Conservation (phyloP, 176 grass and related monocot genomes). For the Triticum timopheevii region DNA sequence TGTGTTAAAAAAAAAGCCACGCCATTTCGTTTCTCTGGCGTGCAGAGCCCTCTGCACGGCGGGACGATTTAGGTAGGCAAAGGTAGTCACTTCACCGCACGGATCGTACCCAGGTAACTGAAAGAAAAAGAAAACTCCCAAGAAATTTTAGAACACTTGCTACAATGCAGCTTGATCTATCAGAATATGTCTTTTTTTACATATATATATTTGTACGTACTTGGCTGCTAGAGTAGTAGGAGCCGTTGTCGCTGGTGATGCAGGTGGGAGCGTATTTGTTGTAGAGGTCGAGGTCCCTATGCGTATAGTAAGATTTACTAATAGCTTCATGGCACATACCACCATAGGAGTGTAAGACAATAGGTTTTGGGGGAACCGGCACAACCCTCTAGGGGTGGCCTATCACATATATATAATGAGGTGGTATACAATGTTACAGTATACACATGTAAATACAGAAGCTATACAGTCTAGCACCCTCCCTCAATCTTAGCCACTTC, state of each 20-base stretch:
- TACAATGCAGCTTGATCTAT: background rate
- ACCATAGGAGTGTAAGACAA: background rate
- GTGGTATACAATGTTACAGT: too few relatives aligned
- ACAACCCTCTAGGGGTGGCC: too few relatives aligned
- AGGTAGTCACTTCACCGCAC: background rate
- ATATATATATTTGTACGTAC: background rate
- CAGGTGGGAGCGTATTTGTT: background rate
- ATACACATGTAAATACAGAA: too few relatives aligned
- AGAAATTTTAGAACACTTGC: background rate
- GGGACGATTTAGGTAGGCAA: background rate
- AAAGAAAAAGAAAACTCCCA: background rate
- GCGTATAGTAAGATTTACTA: too few relatives aligned
- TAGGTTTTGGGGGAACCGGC: too few relatives aligned
- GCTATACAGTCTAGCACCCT: too few relatives aligned
- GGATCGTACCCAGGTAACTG: background rate
- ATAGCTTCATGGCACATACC: background rate
- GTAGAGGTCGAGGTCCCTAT: background rate
- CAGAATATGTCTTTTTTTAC: background rate
- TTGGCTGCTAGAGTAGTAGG: background rate
- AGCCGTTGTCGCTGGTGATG: background rate
- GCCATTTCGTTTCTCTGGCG: background rate
- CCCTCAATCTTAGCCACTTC: too few relatives aligned
- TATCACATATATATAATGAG: too few relatives aligned
- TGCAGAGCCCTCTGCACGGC: background rate
- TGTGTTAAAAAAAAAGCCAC: too few relatives aligned